Evolutionary conservation across 768 basidiomycete species (phyloP), one percentile per base, ranked within the genome.

Genomic region (Mycena polygramma): DNA sequence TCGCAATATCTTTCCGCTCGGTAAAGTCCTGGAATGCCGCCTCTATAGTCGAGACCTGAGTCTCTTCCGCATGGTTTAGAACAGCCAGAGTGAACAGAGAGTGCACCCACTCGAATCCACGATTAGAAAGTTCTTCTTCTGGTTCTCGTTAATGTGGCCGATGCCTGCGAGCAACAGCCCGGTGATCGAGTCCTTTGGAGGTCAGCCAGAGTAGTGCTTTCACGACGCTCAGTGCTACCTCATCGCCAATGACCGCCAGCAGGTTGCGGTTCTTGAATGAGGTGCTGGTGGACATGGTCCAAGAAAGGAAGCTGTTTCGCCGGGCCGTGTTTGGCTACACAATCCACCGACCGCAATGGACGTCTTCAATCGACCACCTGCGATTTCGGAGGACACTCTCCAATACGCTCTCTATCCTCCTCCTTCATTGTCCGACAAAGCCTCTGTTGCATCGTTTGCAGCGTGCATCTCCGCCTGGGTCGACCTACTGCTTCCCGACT

Each of bases 121-220:
- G 39, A 98, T 90, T 54, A 99, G 85, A 80, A 99, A 99, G 84
- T 98, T 99, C 92, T 98, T 98, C 87, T 93, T 94, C 84, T 96
- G 94, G 52, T 93, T 88, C 68, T 93, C 90, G 75, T 92, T 91
- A 71, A 98, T 86, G 80, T 99, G 94, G 0, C 98, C 98, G 54
- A 99, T 89, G 43, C 98, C 98, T 8, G 98, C 98, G 57, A 99
- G 87, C 49, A 99, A 88, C 19, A 99, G 87, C 49, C 98, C 98
- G 0, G 98, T 99, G 71, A 99, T 94, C 5, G 97, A 95, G 83
- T 99, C 98, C 97, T 99, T 76, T 24, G 64, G 70, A 51, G 19
- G 43, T 46, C 62, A 72, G 63, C 64, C 55, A 54, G 55, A 75
- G 73, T 67, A 45, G 20, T 49, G 57, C 14, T 20, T 30, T 52